Evolutionary conservation across 2,329 filamentous ascomycete genomes (phyloP).

Genomic region (Cyanodermella asteris): DNA sequence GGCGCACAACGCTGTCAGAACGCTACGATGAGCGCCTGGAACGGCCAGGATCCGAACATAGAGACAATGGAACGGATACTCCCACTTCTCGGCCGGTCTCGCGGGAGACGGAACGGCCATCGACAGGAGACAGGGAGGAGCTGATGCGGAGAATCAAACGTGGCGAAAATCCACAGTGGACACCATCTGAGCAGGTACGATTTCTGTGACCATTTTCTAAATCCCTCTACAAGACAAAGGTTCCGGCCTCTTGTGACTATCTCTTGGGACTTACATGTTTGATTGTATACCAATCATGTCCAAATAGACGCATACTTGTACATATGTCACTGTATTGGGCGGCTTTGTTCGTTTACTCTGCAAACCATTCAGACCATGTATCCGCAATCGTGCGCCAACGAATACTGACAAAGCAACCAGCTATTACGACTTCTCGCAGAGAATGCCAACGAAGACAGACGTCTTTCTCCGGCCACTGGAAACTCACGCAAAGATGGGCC

Average conservation of each 20-base stretch:
- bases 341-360: no score
- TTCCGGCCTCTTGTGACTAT: neutral
- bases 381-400: no score
- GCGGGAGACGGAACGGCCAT: no score
- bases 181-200: slow-evolving; percentile 37
- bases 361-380: no score
- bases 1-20: no score
- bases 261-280: neutral
- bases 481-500: slow-evolving; percentile 8
- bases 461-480: no score
- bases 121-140: slow-evolving; percentile 43
- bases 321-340: no score
- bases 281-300: neutral
- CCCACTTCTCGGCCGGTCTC: no score
- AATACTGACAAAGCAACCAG: no score
- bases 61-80: no score
- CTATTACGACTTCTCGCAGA: slow-evolving; percentile 5
- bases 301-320: neutral
- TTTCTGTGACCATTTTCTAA: neutral
- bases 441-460: slow-evolving; percentile 10
- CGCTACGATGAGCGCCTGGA: no score
- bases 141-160: slow-evolving; percentile 70
- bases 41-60: no score
- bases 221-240: slow-evolving; percentile 6
- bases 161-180: slow-evolving; percentile 55